Evolutionary conservation across 768 basidiomycete species (phyloP).

Genomic region (Leccinellum albellum): DNA sequence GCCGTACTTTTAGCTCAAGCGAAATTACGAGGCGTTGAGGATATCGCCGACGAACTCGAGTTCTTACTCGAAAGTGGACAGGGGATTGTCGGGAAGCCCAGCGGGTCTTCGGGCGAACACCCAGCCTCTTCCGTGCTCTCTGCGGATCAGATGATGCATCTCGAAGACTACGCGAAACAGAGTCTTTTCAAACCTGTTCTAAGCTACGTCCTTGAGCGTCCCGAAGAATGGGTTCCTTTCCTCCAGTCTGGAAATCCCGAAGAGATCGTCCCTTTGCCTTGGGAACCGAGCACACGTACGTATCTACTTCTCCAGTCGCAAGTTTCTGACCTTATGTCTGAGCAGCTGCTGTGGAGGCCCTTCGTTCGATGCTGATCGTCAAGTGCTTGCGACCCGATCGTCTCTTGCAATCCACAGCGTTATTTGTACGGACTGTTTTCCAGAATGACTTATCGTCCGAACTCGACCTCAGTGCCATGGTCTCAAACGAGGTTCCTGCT

Average conservation of each 20-base stretch:
- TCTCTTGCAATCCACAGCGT: constrained; percentile 74
- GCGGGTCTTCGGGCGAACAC: constrained; percentile 33
- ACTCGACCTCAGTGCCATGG: constrained; percentile 76
- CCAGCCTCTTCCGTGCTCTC: constrained; percentile 49
- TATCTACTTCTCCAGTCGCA: constrained; percentile 12
- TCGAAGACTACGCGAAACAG: constrained; percentile 69
- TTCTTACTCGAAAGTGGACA: constrained; percentile 90
- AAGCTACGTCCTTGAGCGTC: constrained; percentile 54
- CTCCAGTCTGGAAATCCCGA: constrained; percentile 67
- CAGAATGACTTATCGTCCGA: constrained; percentile 74
- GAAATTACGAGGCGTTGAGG: constrained; percentile 75
- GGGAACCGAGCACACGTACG: constrained; percentile 77
- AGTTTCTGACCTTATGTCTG: constrained; percentile 9
- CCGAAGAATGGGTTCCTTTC: constrained; percentile 70
- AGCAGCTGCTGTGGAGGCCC: constrained; percentile 66
- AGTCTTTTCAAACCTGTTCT: constrained; percentile 76
- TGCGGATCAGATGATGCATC: constrained; percentile 62
- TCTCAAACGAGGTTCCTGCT: constrained; percentile 73
- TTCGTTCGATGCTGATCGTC: constrained; percentile 73
- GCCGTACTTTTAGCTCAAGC: constrained; percentile 89
- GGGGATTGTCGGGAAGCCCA: constrained; percentile 41
- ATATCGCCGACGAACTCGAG: constrained; percentile 81
- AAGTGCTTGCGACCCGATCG: constrained; percentile 94
- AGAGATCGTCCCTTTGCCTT: constrained; percentile 64
- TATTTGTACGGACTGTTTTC: constrained; percentile 76